A percentile compares a stretch with the other conserved stretches of the same genome.
Evolutionary conservation across 2,329 filamentous ascomycete species (phyloP).

Genomic region (Fonsecaea pugnacius): DNA sequence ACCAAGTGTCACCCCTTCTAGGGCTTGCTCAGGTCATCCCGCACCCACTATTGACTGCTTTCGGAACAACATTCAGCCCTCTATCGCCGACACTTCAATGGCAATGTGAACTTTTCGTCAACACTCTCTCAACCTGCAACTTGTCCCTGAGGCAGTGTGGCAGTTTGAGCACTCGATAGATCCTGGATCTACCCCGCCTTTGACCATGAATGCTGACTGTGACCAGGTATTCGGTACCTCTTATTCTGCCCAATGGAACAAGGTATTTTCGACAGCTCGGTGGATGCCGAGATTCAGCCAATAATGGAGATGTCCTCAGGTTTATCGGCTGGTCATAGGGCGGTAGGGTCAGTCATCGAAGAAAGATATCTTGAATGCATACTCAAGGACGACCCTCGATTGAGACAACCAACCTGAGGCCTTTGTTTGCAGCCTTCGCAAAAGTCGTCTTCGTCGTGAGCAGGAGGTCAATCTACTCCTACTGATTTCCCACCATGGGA

Average conservation of each 20-base stretch:
- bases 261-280: background rate
- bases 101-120: background rate
- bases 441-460: background rate
- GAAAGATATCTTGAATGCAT: background rate
- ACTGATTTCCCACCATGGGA: background rate
- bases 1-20: background rate
- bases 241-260: background rate
- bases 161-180: background rate
- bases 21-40: conserved; percentile 1
- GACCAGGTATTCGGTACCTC: background rate
- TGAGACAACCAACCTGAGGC: background rate
- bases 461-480: background rate
- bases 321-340: background rate
- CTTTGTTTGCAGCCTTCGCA: background rate
- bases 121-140: background rate
- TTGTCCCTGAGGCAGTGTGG: background rate
- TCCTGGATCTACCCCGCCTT: background rate
- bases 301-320: background rate
- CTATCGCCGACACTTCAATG: background rate
- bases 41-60: background rate
- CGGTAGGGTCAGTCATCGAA: background rate
- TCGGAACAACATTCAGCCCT: background rate
- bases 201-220: background rate
- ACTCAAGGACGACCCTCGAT: background rate
- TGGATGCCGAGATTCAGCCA: conserved; percentile 1